phyloP scores from a whole-genome alignment of 176 grass and related monocot genomes.

The Aegilops umbellulata region DNA sequence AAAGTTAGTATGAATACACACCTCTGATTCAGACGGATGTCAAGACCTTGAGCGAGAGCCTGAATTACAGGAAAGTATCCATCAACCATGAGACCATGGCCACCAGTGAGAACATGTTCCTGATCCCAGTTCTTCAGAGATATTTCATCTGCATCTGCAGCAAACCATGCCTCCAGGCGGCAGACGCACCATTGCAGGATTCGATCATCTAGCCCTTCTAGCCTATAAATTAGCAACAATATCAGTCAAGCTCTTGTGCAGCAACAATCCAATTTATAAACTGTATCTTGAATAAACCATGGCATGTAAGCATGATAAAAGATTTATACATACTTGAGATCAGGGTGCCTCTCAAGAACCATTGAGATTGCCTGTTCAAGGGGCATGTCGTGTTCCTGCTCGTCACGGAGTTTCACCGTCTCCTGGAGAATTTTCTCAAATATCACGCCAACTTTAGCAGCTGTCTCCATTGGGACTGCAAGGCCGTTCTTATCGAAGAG shows the following conservation, averaged over 20 bases:
- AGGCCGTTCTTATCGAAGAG: slow-evolving; percentile 76
- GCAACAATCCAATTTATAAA: not conserved
- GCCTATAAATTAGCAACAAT: slow-evolving; percentile 40
- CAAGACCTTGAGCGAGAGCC: slow-evolving; percentile 67
- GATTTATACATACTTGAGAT: slow-evolving; percentile 55
- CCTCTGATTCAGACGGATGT: slow-evolving; percentile 88
- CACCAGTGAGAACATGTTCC: slow-evolving; percentile 92
- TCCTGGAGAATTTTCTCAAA: slow-evolving; percentile 89
- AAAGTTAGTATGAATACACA: not conserved
- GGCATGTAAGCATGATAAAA: not conserved
- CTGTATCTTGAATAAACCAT: not conserved
- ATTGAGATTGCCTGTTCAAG: slow-evolving; percentile 81
- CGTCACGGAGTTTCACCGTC: slow-evolving; percentile 70
- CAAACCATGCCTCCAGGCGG: slow-evolving; percentile 95
- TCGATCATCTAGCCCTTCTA: slow-evolving; percentile 65
- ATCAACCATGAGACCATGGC: slow-evolving; percentile 98
- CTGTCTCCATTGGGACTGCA: slow-evolving; percentile 64
- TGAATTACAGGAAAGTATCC: slow-evolving; percentile 94
- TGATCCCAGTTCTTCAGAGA: slow-evolving; percentile 98
- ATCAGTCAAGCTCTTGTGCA: slow-evolving; percentile 9
- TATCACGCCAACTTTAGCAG: slow-evolving; percentile 69
- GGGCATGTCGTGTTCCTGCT: slow-evolving; percentile 76
- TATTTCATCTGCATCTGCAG: slow-evolving; percentile 88
- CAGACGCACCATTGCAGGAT: slow-evolving; percentile 95
- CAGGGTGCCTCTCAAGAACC: slow-evolving; percentile 77